Percentiles rank a stretch among this genome's conserved stretches.
Evolutionary conservation across 805 yeast species (phyloP).

Genomic region (Tanozyma kutaoensis): DNA sequence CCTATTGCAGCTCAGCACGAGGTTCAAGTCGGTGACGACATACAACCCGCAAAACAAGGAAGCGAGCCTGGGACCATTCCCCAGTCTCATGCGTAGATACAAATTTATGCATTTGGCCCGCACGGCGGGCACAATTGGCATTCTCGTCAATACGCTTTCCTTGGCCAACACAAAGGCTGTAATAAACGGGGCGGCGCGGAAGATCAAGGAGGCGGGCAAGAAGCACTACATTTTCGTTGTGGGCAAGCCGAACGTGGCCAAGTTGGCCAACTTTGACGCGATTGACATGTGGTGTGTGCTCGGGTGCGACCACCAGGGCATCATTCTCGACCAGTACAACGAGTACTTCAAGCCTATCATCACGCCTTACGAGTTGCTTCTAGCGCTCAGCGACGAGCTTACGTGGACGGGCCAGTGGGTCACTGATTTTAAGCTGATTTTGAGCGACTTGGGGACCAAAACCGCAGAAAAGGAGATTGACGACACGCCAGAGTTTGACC

Average conservation of each 20-base stretch:
- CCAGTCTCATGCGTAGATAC: constrained; percentile 75
- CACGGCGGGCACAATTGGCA: constrained; percentile 84
- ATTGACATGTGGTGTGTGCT: constrained; percentile 89
- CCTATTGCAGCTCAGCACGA: constrained; percentile 60
- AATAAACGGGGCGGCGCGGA: constrained; percentile 42
- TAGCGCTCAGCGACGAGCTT: constrained; percentile 66
- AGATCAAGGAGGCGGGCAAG: constrained; percentile 67
- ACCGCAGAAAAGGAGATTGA: constrained; percentile 7
- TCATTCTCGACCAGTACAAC: constrained; percentile 63
- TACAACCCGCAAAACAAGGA: constrained; percentile 28
- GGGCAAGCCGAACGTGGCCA: constrained; percentile 96
- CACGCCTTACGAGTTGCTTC: constrained; percentile 81
- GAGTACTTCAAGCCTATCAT: constrained; percentile 85
- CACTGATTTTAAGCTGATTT: constrained; percentile 53
- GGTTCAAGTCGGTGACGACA: constrained; percentile 40
- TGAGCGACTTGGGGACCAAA: constrained; percentile 24
- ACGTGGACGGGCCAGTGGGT: constrained; percentile 94
- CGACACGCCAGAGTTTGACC: constrained; percentile 68
- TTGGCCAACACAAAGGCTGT: constrained; percentile 59
- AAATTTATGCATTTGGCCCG: constrained; percentile 79
- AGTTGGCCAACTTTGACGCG: constrained; percentile 82
- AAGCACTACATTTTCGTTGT: constrained; percentile 92
- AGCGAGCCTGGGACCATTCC: constrained; percentile 46
- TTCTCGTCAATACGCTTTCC: constrained; percentile 82
- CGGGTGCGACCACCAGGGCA: constrained; percentile 93